These are phyloP conservation scores for Aspergillus sp. DNA, from an alignment of 2,329 filamentous ascomycete species.

Conservation along the genomic window DNA sequence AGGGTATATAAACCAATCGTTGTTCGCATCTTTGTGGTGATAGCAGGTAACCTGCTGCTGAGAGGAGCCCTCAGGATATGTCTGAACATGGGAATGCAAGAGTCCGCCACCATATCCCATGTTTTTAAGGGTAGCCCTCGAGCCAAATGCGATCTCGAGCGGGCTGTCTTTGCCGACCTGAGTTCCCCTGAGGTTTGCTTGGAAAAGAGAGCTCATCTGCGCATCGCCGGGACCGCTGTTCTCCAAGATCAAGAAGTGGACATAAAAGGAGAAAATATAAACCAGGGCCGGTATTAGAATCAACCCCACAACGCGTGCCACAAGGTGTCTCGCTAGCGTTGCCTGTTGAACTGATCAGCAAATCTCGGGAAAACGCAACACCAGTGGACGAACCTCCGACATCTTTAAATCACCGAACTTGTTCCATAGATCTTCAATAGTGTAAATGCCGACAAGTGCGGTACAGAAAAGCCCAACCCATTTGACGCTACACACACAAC, in stretches of 20 bases:
- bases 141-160: constrained; percentile 85
- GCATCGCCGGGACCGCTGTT: constrained; percentile 94
- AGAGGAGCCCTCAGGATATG: constrained; percentile 85
- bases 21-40: constrained; percentile 99
- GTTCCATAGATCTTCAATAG: constrained; percentile 93
- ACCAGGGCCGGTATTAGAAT: constrained; percentile 87
- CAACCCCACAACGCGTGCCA: constrained; percentile 77
- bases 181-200: constrained; percentile 91
- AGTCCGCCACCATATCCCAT: constrained; percentile 98
- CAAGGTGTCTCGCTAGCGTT: constrained; percentile 73
- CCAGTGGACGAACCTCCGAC: constrained; percentile 63
- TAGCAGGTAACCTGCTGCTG: constrained; percentile 99
- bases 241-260: constrained; percentile 92
- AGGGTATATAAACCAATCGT: constrained; percentile 99
- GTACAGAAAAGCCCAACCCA: constrained; percentile 97
- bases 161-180: constrained; percentile 94
- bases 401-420: constrained; percentile 96
- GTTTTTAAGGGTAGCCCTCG: constrained; percentile 91
- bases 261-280: constrained; percentile 92
- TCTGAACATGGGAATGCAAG: constrained; percentile 94
- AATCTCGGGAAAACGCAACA: constrained; percentile 5
- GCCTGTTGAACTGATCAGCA: constrained; percentile 46
- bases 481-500: constrained; percentile 97
- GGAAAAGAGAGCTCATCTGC: constrained; percentile 99
- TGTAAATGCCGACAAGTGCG: constrained; percentile 92